Base-by-base conservation (phyloP, 2,329 filamentous ascomycete species). In the Penicillium sp. region DNA sequence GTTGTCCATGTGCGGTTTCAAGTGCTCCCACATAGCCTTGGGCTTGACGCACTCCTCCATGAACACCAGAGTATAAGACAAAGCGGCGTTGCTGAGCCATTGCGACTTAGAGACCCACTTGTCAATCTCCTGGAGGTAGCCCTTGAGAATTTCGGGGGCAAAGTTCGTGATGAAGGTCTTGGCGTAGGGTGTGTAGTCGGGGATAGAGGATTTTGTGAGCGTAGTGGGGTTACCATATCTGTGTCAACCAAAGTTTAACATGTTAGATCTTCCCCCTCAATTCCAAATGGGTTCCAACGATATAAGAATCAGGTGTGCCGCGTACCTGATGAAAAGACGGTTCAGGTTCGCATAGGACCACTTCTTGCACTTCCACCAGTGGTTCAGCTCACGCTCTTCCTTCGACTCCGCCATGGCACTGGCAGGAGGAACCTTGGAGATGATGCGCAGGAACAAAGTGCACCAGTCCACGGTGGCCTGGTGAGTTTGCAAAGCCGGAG, bases 341-440 rank as follows among this genome's bases (percentile, higher is more conserved):
- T 98, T 98, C 60, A 98, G 73, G 70, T 97, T 97, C 64, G 93
- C 95, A 71, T 96, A 98, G 11, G 91, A 87, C 93, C 93, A 97
- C 73, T 98, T 98, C 83, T 97, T 97, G 55, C 90, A 88, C 76
- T 97, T 98, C 91, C 91, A 98, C 91, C 93, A 98, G 69, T 96
- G 90, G 66, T 95, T 90, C 62, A 85, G 81, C 71, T 97, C 93
- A 49, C 93, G 83, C 65, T 97, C 91, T 49, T 88, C 83, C 45
- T 85, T 73, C 51, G 88, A 88, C 51, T 94, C 89, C 49, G 77
- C 70, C 79, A 97, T 84, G 33, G 90, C 85, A 58, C 78, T 83
- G 47, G 86, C 79, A 4, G 93, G 93, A 33, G 88, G 83, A 24
- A 84, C 75, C 71, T 97, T 97, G 58, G 85, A 84, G 33, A 97